Base-by-base conservation (phyloP, 805 yeast genomes). In the Spathaspora girioi region DNA sequence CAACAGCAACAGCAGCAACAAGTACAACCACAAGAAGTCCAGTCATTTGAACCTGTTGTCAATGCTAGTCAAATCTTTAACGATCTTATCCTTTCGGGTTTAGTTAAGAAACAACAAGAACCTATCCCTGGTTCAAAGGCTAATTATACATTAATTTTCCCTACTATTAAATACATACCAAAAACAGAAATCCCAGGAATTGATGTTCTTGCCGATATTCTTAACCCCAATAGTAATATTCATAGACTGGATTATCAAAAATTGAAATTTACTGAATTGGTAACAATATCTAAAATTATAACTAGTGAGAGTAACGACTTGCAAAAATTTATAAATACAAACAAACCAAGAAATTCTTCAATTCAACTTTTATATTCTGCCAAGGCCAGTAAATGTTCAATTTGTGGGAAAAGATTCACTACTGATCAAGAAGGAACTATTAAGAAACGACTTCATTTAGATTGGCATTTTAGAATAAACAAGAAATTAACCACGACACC, bases 381-480 rank as follows among this genome's bases (percentile, higher is more conserved):
- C 26, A 81, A 85, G 59, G 83, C 94, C 2, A 80, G 87, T 55
- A 93, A 90, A 67, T 94, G 99, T 72, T 81, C 88, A 14, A 83
- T 85, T 17, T 94, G 99, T 71, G 96, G 97, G 20, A 89, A 89
- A 65, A 71, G 99, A 56, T 94, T 90, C 64, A 76, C 81, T 3
- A 78, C 79, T 49, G 80, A 84, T 35, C 71, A 68, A 2, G 79
- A 76, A 46, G 96, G 90, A 14, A 67, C 68, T 5, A 68, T 70
- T 46, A 79, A 80, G 52, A 80, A 72, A 51, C 59, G 84, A 48
- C 76, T 81, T 15, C 99, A 94, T 68, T 71, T 90, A 57, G 99
- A 93, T 67, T 93, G 97, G 97, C 98, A 93, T 73, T 91, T 90
- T 73, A 80, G 98, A 59, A 87, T 89, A 43, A 93, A 90, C 67